Conservation (phyloP, 2,329 filamentous ascomycete genomes). For the Ceratocystis cubensis region DNA sequence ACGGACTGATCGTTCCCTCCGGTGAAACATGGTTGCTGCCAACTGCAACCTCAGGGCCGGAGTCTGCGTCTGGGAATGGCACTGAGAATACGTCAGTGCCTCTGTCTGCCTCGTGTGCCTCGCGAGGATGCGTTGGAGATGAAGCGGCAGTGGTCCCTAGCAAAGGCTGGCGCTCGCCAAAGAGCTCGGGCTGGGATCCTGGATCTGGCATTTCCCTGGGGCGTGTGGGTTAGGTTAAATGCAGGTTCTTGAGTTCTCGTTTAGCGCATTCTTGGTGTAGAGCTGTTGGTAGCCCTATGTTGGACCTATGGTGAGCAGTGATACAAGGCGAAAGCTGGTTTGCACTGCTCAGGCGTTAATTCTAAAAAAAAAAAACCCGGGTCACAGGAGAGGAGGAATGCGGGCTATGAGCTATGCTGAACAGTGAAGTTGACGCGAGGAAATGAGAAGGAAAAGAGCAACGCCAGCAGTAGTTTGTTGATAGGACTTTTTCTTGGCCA, state of each 20-base stretch:
- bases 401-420: too few relatives aligned
- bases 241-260: not conserved
- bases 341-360: too few relatives aligned
- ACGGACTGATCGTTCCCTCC: not conserved
- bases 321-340: too few relatives aligned
- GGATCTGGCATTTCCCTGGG: not conserved
- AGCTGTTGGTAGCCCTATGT: not conserved
- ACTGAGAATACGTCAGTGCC: not conserved
- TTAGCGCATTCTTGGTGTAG: not conserved
- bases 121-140: not conserved
- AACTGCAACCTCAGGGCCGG: not conserved
- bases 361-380: too few relatives aligned
- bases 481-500: too few relatives aligned
- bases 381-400: too few relatives aligned
- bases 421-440: too few relatives aligned
- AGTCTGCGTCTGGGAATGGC: not conserved
- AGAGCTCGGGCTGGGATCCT: not conserved
- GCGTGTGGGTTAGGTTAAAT: not conserved
- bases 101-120: not conserved
- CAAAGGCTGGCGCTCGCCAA: slow-evolving; percentile 7
- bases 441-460: too few relatives aligned
- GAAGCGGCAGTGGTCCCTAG: not conserved
- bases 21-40: not conserved
- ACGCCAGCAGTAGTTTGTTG: too few relatives aligned
- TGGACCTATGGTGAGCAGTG: too few relatives aligned